Conservation (phyloP, 2,329 filamentous ascomycete genomes). For the Penicillium glabrum region DNA sequence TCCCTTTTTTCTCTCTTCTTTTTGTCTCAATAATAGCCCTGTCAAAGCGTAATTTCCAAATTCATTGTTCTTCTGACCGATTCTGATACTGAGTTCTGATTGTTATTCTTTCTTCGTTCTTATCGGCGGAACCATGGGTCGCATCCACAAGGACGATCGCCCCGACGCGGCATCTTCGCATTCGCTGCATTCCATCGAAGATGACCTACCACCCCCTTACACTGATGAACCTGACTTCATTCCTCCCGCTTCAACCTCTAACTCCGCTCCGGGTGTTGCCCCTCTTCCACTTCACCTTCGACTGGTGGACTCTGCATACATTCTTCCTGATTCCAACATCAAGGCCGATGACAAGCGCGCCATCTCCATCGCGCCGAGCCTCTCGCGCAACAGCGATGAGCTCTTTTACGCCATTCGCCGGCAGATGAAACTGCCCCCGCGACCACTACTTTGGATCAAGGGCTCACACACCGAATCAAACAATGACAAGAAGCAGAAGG, state of each 20-base stretch:
- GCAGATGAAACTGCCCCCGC: conserved; percentile 21
- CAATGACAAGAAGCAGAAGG: conserved; percentile 14
- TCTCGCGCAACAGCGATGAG: conserved; percentile 13
- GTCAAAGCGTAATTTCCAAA: not conserved
- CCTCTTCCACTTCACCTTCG: conserved; percentile 9
- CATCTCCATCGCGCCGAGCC: conserved; percentile 10
- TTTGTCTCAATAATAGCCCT: not conserved
- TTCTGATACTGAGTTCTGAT: not conserved
- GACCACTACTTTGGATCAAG: conserved; percentile 16
- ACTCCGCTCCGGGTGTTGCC: not conserved
- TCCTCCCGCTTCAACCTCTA: not conserved
- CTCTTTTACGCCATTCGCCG: conserved; percentile 15
- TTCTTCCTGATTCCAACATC: conserved; percentile 12
- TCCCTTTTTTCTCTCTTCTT: not conserved
- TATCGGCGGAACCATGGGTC: conserved; percentile 1
- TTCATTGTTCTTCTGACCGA: not conserved
- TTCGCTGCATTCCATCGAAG: conserved; percentile 19
- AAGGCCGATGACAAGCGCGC: conserved; percentile 9
- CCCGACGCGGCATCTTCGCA: conserved; percentile 15
- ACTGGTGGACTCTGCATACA: conserved; percentile 20
- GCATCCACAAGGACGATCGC: conserved; percentile 2
- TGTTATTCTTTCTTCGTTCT: not conserved
- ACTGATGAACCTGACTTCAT: conserved; percentile 16
- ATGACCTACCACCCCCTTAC: conserved; percentile 24
- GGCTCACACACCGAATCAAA: conserved; percentile 18